Base-by-base conservation (phyloP, 1,284 basidiomycete genomes). In the Sutorius eximius region DNA sequence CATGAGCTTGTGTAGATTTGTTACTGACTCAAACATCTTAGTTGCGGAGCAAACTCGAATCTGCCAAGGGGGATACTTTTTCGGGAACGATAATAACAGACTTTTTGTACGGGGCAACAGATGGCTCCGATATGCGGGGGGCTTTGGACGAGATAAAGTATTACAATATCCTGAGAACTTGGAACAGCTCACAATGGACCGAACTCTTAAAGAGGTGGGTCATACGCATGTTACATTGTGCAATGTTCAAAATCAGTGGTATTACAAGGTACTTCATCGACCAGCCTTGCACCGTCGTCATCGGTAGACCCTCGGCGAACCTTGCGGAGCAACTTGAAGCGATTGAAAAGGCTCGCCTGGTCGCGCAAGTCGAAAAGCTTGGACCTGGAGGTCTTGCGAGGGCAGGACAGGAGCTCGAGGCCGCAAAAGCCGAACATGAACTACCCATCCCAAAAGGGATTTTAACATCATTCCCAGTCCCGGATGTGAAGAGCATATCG, bases 351-450 rank as follows among this genome's bases (percentile, higher is more conserved):
- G 82, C 77, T 34, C 86, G 94, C 44, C 76, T 95, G 22, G 83
- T 81, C 9, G 77, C 78, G 16, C 93, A 95, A 69, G 82, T 87
- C 49, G 74, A 81, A 56, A 70, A 73, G 52, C 82, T 98, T 2
- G 96, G 96, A 34, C 81, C 86, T 30, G 85, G 86, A 32, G 96
- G 96, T 20, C 80, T 99, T 51, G 83, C 85, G 59, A 80, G 83
- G 63, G 84, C 88, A 27, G 85, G 81, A 59, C 78, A 82, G 55
- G 80, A 83, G 61, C 78, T 99, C 5, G 85, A 93, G 61, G 82
- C 77, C 38, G 94, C 97, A 3, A 95, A 98, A 75, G 80, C 82
- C 46, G 91, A 93, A 67, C 94, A 98, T 70, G 91, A 93, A 61
- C 75, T 75, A 51, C 85, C 88, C 11, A 94, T 98, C 55, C 96